A percentile compares a stretch with the other conserved stretches of the same genome.
phyloP scores from a whole-genome alignment of 2,329 filamentous ascomycete species.

The Verruconis gallopava region DNA sequence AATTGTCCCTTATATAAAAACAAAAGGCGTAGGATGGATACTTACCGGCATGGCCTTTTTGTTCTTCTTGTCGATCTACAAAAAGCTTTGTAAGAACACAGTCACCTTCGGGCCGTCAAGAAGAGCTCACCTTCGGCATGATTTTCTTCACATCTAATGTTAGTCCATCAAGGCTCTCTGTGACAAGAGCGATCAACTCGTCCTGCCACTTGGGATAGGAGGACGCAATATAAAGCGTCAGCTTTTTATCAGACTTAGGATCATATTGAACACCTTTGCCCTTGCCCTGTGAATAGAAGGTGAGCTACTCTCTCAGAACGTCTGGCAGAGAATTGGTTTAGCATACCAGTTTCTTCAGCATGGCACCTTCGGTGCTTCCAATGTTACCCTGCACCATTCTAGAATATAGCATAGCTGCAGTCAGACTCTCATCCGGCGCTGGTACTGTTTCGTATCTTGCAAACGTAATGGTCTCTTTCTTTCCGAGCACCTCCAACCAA shows the following conservation, averaged over 20 bases:
- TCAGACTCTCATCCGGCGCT: slow-evolving; percentile 51
- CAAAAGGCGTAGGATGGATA: no score
- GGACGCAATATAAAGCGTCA: slow-evolving; percentile 71
- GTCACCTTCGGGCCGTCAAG: no score
- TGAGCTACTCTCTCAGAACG: no score
- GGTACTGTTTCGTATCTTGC: slow-evolving; percentile 47
- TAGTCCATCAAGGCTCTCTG: slow-evolving; percentile 52
- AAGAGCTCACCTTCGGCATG: no score
- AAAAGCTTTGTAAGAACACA: no score
- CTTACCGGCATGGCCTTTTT: slow-evolving; percentile 99
- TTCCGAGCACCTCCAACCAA: slow-evolving; percentile 81
- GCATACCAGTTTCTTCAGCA: slow-evolving; percentile 80
- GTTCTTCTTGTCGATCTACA: slow-evolving; percentile 73
- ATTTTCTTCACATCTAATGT: slow-evolving; percentile 70
- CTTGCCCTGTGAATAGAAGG: slow-evolving; percentile 96
- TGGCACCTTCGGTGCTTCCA: slow-evolving; percentile 69
- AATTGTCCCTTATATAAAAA: no score
- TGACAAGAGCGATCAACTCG: slow-evolving; percentile 72
- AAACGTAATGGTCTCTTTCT: slow-evolving; percentile 57
- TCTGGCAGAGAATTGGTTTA: no score
- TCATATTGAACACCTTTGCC: slow-evolving; percentile 79
- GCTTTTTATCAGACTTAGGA: slow-evolving; percentile 71
- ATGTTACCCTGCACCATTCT: slow-evolving; percentile 62
- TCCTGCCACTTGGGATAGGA: slow-evolving; percentile 85
- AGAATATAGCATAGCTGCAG: slow-evolving; percentile 73